Conservation (phyloP, 805 yeast species). For the Metschnikowia henanensis region DNA sequence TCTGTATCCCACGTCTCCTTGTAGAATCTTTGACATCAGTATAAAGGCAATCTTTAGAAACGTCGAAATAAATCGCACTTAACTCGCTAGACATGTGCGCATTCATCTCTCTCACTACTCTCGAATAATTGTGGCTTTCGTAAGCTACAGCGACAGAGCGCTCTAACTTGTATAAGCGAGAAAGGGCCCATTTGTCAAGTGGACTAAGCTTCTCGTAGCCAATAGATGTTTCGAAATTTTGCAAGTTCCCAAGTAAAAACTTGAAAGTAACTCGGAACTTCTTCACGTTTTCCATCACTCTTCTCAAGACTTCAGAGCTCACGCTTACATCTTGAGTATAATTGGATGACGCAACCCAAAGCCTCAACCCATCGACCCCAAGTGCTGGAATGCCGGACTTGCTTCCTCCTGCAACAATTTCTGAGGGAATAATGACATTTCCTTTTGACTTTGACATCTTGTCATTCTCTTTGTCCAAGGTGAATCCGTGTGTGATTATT, state of each 20-base stretch:
- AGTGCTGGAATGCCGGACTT: constrained; percentile 52
- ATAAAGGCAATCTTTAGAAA: constrained; percentile 84
- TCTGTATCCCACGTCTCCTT: constrained; percentile 60
- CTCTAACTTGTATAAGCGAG: constrained; percentile 51
- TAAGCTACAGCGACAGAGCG: constrained; percentile 45
- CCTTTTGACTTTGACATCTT: constrained; percentile 96
- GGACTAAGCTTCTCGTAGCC: constrained; percentile 33
- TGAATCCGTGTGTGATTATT: constrained; percentile 92
- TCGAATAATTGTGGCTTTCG: constrained; percentile 61
- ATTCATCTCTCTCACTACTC: constrained; percentile 65
- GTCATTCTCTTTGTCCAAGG: constrained; percentile 77
- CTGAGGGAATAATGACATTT: constrained; percentile 69
- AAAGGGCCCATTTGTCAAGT: constrained; percentile 65
- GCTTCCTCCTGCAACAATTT: constrained; percentile 61
- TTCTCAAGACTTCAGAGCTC: constrained; percentile 67
- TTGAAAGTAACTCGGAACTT: constrained; percentile 81
- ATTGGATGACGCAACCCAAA: constrained; percentile 89
- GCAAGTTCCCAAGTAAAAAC: constrained; percentile 78
- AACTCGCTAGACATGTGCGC: constrained; percentile 72
- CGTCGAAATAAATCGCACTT: constrained; percentile 84
- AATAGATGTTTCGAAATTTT: constrained; percentile 39
- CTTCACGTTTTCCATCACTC: constrained; percentile 78
- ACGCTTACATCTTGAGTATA: constrained; percentile 78
- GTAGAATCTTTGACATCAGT: constrained; percentile 54
- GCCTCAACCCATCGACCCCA: constrained; percentile 88